Conservation (phyloP, 768 basidiomycete species). For the Podaxis mareebaensis region DNA sequence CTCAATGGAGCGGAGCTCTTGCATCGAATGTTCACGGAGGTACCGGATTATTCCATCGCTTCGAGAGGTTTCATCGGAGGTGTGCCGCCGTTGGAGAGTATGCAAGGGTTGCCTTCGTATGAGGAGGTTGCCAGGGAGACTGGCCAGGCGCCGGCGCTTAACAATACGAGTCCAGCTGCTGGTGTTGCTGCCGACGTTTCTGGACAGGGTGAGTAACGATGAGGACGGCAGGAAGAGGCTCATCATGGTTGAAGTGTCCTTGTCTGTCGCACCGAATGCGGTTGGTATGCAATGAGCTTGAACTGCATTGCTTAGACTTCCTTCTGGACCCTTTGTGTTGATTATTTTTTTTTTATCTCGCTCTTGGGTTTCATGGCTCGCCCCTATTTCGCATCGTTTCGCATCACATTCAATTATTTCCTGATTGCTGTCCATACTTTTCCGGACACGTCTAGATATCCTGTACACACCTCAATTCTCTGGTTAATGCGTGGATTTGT, state of each 20-base stretch:
- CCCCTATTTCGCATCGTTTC: no score
- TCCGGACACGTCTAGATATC: no score
- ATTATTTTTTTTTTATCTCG: background rate
- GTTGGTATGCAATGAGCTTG: background rate
- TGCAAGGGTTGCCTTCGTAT: constrained; percentile 83
- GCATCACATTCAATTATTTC: no score
- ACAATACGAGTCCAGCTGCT: background rate
- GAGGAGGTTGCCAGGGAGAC: constrained; percentile 54
- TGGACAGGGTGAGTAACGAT: background rate
- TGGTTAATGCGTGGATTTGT: no score
- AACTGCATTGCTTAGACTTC: background rate
- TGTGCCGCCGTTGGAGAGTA: constrained; percentile 78
- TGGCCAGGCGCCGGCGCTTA: background rate
- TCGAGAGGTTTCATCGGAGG: constrained; percentile 81
- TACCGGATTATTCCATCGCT: constrained; percentile 86
- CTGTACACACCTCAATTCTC: no score
- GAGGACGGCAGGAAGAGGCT: background rate
- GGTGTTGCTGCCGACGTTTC: background rate
- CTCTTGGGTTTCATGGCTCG: background rate
- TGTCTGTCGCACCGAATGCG: background rate
- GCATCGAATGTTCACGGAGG: constrained; percentile 68
- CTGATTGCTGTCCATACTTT: no score
- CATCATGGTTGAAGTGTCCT: background rate
- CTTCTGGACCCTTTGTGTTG: background rate
- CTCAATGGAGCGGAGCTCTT: constrained; percentile 33